A percentile compares a stretch with the other conserved stretches of the same genome.
These are phyloP conservation scores for Rickenella mellea DNA, from an alignment of 768 basidiomycete species.

Conservation along the genomic window DNA sequence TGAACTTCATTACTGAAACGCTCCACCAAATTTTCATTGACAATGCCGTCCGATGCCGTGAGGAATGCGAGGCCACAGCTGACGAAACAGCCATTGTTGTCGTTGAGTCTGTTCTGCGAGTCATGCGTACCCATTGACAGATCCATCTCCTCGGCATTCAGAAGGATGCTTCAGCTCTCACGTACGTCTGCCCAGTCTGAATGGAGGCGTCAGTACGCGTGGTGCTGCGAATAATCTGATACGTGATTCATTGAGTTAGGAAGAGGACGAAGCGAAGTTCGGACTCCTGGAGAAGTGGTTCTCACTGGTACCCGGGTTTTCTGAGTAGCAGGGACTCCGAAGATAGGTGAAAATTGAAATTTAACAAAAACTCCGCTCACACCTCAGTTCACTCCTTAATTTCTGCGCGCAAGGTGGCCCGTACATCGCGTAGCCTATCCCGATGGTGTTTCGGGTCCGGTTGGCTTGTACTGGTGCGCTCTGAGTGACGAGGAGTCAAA, in stretches of 20 bases:
- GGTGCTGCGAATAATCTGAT: constrained; percentile 21
- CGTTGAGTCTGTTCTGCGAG: constrained; percentile 40
- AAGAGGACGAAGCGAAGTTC: constrained; percentile 40
- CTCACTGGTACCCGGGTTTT: too few species aligned
- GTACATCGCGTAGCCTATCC: too few species aligned
- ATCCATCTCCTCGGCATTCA: constrained; percentile 37
- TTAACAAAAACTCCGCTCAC: too few species aligned
- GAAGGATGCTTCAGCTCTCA: constrained; percentile 39
- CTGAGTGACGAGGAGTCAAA: too few species aligned
- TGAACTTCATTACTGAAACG: constrained; percentile 40
- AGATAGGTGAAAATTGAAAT: too few species aligned
- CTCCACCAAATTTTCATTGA: constrained; percentile 45
- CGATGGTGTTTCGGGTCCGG: too few species aligned
- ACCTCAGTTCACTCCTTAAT: too few species aligned
- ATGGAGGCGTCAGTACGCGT: not conserved
- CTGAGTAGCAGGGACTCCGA: too few species aligned
- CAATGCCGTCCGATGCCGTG: constrained; percentile 41
- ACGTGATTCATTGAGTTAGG: constrained; percentile 42
- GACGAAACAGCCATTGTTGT: constrained; percentile 40
- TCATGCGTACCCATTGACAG: constrained; percentile 36
- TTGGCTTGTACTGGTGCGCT: too few species aligned
- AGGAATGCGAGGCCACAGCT: constrained; percentile 44
- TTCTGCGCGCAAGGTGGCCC: too few species aligned
- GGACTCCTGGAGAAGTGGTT: constrained; percentile 33
- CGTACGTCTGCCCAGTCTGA: constrained; percentile 43